These are phyloP conservation scores for Lactarius tabidus DNA, from an alignment of 768 basidiomycete species.

Conservation along the genomic window DNA sequence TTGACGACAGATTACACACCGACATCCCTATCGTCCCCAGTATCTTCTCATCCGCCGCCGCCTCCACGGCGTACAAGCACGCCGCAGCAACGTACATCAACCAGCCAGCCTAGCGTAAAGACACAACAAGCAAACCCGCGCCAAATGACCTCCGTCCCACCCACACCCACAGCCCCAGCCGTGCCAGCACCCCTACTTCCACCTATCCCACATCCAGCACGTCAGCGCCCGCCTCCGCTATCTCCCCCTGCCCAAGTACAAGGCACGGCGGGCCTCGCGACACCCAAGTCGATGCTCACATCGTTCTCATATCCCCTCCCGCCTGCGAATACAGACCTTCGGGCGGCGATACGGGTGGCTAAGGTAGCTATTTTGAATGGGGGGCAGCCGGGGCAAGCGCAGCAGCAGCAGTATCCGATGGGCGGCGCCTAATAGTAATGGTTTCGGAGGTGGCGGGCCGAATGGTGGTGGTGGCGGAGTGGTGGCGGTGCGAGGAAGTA, in stretches of 20 bases:
- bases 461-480: background rate
- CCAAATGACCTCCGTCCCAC: background rate
- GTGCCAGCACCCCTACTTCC: background rate
- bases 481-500: background rate
- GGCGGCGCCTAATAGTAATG: background rate
- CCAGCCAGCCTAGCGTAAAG: background rate
- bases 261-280: background rate
- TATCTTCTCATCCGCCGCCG: background rate
- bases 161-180: background rate
- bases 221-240: background rate
- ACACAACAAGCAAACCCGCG: background rate
- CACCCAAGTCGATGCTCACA: background rate
- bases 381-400: background rate
- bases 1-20: background rate
- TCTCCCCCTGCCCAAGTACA: background rate
- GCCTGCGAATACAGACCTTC: background rate
- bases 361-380: slow-evolving; percentile 10
- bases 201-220: too few relatives aligned
- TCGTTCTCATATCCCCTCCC: background rate
- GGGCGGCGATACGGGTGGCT: slow-evolving; percentile 6
- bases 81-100: background rate
- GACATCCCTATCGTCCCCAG: background rate
- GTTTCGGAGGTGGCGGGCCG: background rate
- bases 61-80: background rate
- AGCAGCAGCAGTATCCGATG: too few relatives aligned